Conservation (phyloP, 2,329 filamentous ascomycete species). For the Stemphylium lycopersici region DNA sequence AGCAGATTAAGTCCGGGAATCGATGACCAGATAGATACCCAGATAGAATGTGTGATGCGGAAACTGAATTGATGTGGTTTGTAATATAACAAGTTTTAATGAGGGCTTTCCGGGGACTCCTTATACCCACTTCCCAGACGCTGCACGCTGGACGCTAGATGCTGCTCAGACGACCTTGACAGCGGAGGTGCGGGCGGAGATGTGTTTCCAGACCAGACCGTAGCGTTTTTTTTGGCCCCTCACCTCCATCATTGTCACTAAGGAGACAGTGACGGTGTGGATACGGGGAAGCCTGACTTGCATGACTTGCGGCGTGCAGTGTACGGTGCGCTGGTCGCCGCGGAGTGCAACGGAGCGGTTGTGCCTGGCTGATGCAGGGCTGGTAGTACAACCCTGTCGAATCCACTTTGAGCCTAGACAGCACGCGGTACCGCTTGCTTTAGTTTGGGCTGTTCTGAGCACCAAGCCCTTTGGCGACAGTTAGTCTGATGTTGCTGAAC, state of each 20-base stretch:
- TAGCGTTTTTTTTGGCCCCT: background rate
- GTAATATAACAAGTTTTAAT: background rate
- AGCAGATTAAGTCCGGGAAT: no score
- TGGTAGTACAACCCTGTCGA: constrained; percentile 2
- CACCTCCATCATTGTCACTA: background rate
- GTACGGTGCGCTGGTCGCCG: constrained; percentile 2
- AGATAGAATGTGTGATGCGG: background rate
- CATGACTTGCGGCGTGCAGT: background rate
- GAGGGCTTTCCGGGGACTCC: background rate
- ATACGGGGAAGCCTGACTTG: background rate
- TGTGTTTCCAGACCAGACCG: constrained; percentile 3
- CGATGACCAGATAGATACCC: background rate
- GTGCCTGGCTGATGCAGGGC: constrained; percentile 10
- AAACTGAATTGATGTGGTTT: background rate
- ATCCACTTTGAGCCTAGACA: background rate
- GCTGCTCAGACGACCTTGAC: constrained; percentile 1
- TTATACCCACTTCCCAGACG: constrained; percentile 5
- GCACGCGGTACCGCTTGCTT: background rate
- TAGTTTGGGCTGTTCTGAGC: background rate
- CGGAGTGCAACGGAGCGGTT: background rate
- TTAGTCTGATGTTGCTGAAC: background rate
- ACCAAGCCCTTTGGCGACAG: background rate
- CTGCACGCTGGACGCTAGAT: constrained; percentile 1
- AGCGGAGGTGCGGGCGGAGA: constrained; percentile 1
- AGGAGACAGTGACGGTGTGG: background rate